Evolutionary conservation across 1,284 basidiomycete genomes (phyloP).

Genomic region (Ustilago nuda): DNA sequence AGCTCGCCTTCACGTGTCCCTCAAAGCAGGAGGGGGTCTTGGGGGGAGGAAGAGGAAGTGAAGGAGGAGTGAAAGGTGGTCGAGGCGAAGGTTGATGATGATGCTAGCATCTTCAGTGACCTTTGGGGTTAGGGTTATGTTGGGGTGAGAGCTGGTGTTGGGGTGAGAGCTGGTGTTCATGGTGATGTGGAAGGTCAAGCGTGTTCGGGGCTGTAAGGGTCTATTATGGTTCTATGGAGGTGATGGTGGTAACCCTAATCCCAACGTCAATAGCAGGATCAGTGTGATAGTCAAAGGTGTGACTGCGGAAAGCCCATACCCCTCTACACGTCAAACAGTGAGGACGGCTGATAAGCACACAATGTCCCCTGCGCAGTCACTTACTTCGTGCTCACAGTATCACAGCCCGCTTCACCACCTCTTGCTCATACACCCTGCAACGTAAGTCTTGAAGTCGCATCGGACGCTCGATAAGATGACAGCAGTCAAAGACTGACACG

Average conservation of each 20-base stretch:
- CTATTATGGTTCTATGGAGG: neutral
- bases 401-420: too few species aligned
- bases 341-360: neutral
- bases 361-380: neutral
- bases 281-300: neutral
- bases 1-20: conserved; percentile 36
- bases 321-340: neutral
- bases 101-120: conserved; percentile 16
- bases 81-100: conserved; percentile 14
- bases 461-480: too few species aligned
- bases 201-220: neutral
- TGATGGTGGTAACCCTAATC: neutral
- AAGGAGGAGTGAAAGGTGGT: conserved; percentile 1
- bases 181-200: neutral
- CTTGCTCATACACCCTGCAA: too few species aligned
- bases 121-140: neutral
- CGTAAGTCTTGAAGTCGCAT: too few species aligned
- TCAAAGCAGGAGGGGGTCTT: conserved; percentile 20
- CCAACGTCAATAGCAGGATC: too few species aligned
- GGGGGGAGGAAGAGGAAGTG: neutral
- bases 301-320: neutral
- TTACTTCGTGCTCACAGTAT: neutral
- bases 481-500: too few species aligned
- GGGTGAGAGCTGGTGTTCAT: neutral
- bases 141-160: neutral